phyloP scores from a whole-genome alignment of 495 filamentous ascomycete species.

The Astrothelium macrocarpum region DNA sequence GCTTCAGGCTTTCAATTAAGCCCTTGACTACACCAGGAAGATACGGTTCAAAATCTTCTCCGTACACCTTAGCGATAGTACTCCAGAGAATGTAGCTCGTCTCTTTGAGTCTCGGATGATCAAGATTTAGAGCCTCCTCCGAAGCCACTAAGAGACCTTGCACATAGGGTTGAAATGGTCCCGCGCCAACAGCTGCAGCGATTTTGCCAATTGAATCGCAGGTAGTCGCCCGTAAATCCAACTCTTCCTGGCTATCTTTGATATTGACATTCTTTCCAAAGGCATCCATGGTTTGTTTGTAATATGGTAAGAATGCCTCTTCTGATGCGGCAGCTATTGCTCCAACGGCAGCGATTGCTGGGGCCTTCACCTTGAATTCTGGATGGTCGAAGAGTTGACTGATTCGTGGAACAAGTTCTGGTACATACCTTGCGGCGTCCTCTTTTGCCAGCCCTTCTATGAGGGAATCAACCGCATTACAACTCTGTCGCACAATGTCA shows the following conservation, averaged over 20 bases:
- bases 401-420: conserved; percentile 71
- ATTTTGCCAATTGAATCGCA: conserved; percentile 90
- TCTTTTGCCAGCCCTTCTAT: conserved; percentile 81
- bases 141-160: conserved; percentile 79
- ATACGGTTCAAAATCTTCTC: conserved; percentile 80
- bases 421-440: conserved; percentile 69
- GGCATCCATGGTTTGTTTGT: conserved; percentile 75
- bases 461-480: conserved; percentile 83
- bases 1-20: conserved; percentile 73
- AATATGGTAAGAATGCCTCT: conserved; percentile 79
- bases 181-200: conserved; percentile 74
- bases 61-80: conserved; percentile 86
- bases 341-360: conserved; percentile 80
- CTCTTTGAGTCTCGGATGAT: conserved; percentile 80
- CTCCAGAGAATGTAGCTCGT: conserved; percentile 97
- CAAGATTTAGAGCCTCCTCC: conserved; percentile 83
- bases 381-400: conserved; percentile 69
- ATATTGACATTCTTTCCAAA: conserved; percentile 72
- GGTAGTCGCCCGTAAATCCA: conserved; percentile 79
- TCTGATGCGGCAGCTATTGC: conserved; percentile 77
- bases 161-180: conserved; percentile 83
- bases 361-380: conserved; percentile 81
- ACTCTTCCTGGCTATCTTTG: conserved; percentile 82
- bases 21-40: conserved; percentile 77
- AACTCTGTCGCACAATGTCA: conserved; percentile 78